A percentile compares a stretch with the other conserved stretches of the same genome.
These are phyloP conservation scores for Trypanosoma rangeli DNA, from an alignment of 208 protist species.

Conservation along the genomic window DNA sequence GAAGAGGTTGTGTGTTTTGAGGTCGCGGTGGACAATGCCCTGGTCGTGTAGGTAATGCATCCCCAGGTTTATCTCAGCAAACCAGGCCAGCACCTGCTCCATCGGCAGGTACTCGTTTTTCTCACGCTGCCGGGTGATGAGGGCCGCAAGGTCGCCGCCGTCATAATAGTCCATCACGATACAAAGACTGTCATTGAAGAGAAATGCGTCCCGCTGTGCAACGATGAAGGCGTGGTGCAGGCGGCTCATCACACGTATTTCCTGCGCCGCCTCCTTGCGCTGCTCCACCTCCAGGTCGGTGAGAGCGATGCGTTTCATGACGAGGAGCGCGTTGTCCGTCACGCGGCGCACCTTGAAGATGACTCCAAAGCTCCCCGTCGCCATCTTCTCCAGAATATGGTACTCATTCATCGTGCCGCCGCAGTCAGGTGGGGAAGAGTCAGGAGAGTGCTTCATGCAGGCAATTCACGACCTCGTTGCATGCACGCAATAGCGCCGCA, in stretches of 20 bases:
- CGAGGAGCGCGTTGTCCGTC: constrained; percentile 55
- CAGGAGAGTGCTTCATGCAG: background rate
- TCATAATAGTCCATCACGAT: constrained; percentile 92
- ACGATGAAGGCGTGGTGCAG: constrained; percentile 86
- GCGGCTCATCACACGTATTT: constrained; percentile 74
- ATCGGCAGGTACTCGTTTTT: constrained; percentile 66
- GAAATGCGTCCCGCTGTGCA: constrained; percentile 73
- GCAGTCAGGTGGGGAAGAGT: no score
- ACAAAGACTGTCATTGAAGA: constrained; percentile 83
- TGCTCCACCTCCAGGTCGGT: constrained; percentile 52
- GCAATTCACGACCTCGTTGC: background rate
- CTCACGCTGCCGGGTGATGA: constrained; percentile 61
- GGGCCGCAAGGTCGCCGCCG: constrained; percentile 81
- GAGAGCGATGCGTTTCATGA: constrained; percentile 85
- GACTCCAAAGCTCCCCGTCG: constrained; percentile 74
- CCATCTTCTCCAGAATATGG: constrained; percentile 81
- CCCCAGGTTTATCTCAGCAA: constrained; percentile 78
- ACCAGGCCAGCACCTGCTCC: constrained; percentile 74
- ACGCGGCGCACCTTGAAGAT: constrained; percentile 74
- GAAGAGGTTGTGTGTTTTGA: constrained; percentile 93
- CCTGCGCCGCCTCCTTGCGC: constrained; percentile 68
- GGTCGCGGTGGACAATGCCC: constrained; percentile 84
- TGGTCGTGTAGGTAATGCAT: constrained; percentile 81
- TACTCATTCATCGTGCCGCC: constrained; percentile 47
- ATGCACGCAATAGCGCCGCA: background rate